Evolutionary conservation across 176 grass and related monocot species (phyloP).

Genomic region (Metroxylon sagu): DNA sequence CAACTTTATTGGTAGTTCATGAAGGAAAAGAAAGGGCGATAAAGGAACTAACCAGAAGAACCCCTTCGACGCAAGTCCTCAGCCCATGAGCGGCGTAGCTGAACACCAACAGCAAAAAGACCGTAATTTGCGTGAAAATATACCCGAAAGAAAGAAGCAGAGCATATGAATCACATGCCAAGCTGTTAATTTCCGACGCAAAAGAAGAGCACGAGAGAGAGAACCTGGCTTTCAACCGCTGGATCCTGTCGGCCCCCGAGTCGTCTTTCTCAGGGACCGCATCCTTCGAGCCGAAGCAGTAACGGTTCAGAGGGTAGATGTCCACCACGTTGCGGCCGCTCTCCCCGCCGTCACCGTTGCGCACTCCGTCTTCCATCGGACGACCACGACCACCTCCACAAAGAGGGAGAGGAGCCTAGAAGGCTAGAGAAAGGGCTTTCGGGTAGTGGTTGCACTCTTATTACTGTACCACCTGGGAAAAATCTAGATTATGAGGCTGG

Average conservation of each 20-base stretch:
- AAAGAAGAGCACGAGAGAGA: background rate
- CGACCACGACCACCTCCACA: no score
- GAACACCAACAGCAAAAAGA: background rate
- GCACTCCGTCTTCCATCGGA: slow-evolving; percentile 6
- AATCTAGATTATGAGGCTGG: no score
- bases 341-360: background rate
- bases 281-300: slow-evolving; percentile 55
- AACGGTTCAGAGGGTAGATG: slow-evolving; percentile 41
- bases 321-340: slow-evolving; percentile 6
- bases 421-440: no score
- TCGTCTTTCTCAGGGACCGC: slow-evolving; percentile 10
- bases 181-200: no score
- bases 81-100: slow-evolving; percentile 46
- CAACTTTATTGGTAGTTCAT: background rate
- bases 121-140: no score
- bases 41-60: slow-evolving; percentile 30
- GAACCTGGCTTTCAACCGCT: slow-evolving; percentile 38
- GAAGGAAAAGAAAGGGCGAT: background rate
- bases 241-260: slow-evolving; percentile 23
- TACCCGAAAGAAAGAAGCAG: background rate
- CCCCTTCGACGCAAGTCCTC: slow-evolving; percentile 45
- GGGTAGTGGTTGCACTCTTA: no score
- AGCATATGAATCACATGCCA: background rate
- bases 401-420: no score
- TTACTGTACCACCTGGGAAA: no score